A percentile compares a stretch with the other conserved stretches of the same genome.
phyloP scores from a whole-genome alignment of 208 protist genomes.

The Porcisia hertigi region DNA sequence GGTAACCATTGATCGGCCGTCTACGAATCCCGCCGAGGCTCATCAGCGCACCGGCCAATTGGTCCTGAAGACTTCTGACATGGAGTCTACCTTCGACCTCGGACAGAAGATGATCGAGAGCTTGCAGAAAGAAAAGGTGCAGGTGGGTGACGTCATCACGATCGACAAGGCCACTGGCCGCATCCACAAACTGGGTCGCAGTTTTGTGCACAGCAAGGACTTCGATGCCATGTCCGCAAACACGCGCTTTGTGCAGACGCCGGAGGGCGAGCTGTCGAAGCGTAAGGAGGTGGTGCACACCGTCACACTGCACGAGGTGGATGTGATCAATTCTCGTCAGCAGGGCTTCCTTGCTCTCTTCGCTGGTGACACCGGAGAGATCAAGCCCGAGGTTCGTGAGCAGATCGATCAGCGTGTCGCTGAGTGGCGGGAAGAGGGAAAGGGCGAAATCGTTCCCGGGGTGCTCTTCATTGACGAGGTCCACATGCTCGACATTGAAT shows the following conservation, averaged over 20 bases:
- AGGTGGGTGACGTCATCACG: constrained; percentile 98
- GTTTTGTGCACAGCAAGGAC: constrained; percentile 97
- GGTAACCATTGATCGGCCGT: constrained; percentile 97
- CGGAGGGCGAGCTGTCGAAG: constrained; percentile 99
- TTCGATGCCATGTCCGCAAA: constrained; percentile 94
- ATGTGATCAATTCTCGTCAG: constrained; percentile 99
- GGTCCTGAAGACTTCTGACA: constrained; percentile 99
- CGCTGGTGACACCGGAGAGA: constrained; percentile 99
- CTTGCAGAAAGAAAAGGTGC: constrained; percentile 99
- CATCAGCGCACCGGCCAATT: constrained; percentile 97
- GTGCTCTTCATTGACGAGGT: constrained; percentile 97
- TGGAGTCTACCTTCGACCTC: constrained; percentile 99
- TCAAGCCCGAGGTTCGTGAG: constrained; percentile 99
- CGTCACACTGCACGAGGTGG: constrained; percentile 99
- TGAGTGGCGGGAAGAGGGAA: constrained; percentile 99
- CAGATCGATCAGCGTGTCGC: constrained; percentile 99
- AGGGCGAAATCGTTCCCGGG: constrained; percentile 99
- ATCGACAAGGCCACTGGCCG: constrained; percentile 99
- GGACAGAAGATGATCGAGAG: constrained; percentile 99
- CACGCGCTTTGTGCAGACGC: constrained; percentile 97
- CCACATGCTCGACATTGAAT: constrained; percentile 99
- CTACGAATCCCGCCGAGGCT: constrained; percentile 88
- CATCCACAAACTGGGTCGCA: constrained; percentile 98
- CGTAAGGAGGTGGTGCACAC: constrained; percentile 99
- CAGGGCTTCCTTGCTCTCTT: constrained; percentile 99